Conservation (phyloP, 192 early-diverging fungal genomes). For the Gonapodya prolifera region DNA sequence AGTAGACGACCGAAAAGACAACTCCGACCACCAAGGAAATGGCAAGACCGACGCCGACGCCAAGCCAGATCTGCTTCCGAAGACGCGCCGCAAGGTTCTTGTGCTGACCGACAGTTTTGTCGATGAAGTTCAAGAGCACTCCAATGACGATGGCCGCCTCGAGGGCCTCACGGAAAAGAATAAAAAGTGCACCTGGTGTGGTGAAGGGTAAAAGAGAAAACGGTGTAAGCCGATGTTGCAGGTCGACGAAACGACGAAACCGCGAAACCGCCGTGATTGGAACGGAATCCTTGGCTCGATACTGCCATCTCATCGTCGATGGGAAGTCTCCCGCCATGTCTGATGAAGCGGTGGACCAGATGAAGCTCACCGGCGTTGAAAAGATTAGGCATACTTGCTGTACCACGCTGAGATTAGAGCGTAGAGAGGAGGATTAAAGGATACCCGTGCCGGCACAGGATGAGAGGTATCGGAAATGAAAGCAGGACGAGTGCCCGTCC, state of each 20-base stretch:
- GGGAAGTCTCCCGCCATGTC: too few relatives aligned
- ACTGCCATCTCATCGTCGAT: too few relatives aligned
- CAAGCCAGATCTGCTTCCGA: slow-evolving; percentile 2
- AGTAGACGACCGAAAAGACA: background rate
- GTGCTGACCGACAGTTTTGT: slow-evolving; percentile 35
- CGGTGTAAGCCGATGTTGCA: background rate
- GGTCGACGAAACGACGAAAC: too few relatives aligned
- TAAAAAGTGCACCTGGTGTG: slow-evolving; percentile 37
- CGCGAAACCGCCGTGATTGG: too few relatives aligned
- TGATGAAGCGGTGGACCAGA: background rate
- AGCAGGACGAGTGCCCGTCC: too few relatives aligned
- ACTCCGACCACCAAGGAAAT: background rate
- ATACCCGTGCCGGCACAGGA: too few relatives aligned
- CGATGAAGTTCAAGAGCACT: slow-evolving; percentile 68
- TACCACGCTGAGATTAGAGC: too few relatives aligned
- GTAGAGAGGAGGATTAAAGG: too few relatives aligned
- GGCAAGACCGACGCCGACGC: background rate
- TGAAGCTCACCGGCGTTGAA: background rate
- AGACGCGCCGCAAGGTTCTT: background rate
- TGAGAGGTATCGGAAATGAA: too few relatives aligned
- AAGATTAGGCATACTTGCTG: too few relatives aligned
- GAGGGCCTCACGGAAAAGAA: slow-evolving; percentile 66
- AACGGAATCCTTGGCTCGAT: too few relatives aligned
- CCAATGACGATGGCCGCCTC: slow-evolving; percentile 81
- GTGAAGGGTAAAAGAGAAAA: slow-evolving; percentile 49